phyloP scores from a whole-genome alignment of 192 early-diverging fungal genomes.

The Backusella morwellensis region DNA sequence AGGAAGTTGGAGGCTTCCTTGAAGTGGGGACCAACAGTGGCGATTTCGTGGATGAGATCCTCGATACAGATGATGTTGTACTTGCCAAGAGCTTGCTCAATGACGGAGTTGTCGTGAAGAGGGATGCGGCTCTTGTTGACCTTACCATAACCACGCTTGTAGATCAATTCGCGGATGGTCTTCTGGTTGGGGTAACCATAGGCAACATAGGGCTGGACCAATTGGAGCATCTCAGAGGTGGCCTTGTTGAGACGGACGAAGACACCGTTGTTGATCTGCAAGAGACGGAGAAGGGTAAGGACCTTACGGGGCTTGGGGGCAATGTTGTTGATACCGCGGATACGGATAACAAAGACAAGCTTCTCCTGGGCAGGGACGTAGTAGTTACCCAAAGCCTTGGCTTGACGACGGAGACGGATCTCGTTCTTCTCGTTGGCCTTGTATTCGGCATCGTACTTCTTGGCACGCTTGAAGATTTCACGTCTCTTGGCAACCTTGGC shows the following conservation, averaged over 20 bases:
- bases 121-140: conserved; percentile 97
- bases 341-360: conserved; percentile 97
- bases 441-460: conserved; percentile 99
- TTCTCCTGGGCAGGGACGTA: conserved; percentile 96
- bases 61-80: conserved; percentile 97
- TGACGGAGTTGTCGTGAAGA: conserved; percentile 93
- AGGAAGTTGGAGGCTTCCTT: conserved; percentile 96
- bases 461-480: conserved; percentile 99
- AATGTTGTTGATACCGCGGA: conserved; percentile 99
- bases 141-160: conserved; percentile 99
- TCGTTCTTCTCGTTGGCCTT: conserved; percentile 83
- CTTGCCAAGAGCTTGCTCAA: conserved; percentile 90
- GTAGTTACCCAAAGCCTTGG: conserved; percentile 89
- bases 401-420: conserved; percentile 92
- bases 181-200: conserved; percentile 97
- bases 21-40: conserved; percentile 95
- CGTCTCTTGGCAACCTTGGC: conserved; percentile 71
- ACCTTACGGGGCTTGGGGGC: conserved; percentile 99
- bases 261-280: conserved; percentile 99
- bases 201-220: conserved; percentile 94
- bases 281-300: conserved; percentile 96
- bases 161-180: conserved; percentile 96
- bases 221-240: conserved; percentile 96
- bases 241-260: conserved; percentile 96
- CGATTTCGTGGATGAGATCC: conserved; percentile 98